Percentiles rank a stretch among this genome's conserved stretches.
phyloP scores from a whole-genome alignment of 2,329 filamentous ascomycete species.

The Orbilia ellipsospora region DNA sequence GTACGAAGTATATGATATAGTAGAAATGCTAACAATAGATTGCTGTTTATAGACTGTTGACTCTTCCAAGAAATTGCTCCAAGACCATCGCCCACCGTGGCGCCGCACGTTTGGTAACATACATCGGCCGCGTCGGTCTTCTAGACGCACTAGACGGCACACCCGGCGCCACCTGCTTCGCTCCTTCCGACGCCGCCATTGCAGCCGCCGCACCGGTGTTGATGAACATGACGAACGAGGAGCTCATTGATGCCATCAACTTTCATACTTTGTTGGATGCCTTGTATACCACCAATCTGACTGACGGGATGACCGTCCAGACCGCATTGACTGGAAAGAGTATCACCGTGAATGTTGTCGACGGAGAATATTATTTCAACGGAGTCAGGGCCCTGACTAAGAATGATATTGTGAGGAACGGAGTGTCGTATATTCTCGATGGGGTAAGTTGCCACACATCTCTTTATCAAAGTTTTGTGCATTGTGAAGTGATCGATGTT shows the following conservation, averaged over 20 bases:
- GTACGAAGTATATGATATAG: background rate
- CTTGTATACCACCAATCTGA: constrained; percentile 32
- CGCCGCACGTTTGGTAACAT: constrained; percentile 37
- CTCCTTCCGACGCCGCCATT: constrained; percentile 41
- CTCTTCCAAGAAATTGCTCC: constrained; percentile 48
- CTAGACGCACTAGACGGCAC: constrained; percentile 45
- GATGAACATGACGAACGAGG: constrained; percentile 36
- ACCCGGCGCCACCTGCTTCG: constrained; percentile 51
- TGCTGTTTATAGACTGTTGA: constrained; percentile 22
- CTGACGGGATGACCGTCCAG: constrained; percentile 24
- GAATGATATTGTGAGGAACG: constrained; percentile 51
- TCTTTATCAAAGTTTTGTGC: too few relatives aligned
- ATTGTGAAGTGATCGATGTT: background rate
- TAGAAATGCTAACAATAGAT: background rate
- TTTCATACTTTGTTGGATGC: constrained; percentile 44
- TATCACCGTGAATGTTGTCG: constrained; percentile 37
- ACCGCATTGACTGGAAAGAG: constrained; percentile 23
- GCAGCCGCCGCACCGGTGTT: constrained; percentile 35
- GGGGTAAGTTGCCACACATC: constrained; percentile 26
- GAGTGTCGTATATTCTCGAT: constrained; percentile 49
- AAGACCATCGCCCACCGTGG: constrained; percentile 43
- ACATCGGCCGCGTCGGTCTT: constrained; percentile 41
- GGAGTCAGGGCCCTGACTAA: constrained; percentile 32
- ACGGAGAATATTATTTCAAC: constrained; percentile 43
- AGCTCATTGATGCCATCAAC: constrained; percentile 48